Base-by-base conservation (phyloP, 2,329 filamentous ascomycete genomes). In the Neofusicoccum umdonicola region DNA sequence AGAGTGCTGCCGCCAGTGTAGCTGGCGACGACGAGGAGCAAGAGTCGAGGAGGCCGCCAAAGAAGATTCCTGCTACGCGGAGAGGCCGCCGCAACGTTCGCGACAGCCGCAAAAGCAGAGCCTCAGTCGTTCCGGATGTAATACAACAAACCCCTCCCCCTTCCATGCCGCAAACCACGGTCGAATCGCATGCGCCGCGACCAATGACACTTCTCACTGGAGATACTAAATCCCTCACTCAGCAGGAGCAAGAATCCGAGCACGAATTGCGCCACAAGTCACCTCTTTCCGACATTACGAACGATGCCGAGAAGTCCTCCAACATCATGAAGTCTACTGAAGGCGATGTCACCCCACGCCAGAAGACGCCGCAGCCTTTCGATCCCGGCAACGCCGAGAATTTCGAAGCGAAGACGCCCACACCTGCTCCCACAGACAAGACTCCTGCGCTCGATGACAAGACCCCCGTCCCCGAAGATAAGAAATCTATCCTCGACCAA, bases 401-500 rank as follows among this genome's bases (percentile, higher is more conserved):
- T 41, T 17, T 19, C 13, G 19, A 39, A 50, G 19, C 45, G 47
- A 62, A 52, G 45, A 41, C 35, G 35, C 27, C 60, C 17, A 62
- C 60, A 13, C 35, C 34, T 7, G 12, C 34, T n/a, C 31, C 60
- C 31, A 39, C 51, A 22, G 60, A 41, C 15, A 52, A 50, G 45
- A 41, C 58, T 67, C 85, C 78, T 66, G 78, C 77, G 5, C 74
- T 78, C 41, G 79, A 78, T 63, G 82, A 84, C 68, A 81, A 84
- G 52, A 74, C 79, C 63, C 86, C 87, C 17, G 83, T 85, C 19
- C 78, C 81, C 19, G 87, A 84, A 75, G 44, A 41, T 13, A 64
- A 79, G 79, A 71, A 77, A 1, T 48, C 61, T 5, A 35, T 78
- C 31, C 80, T 78, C 69, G 83, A 81, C 70, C 80, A 81, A 68